Percentiles rank a stretch among this genome's conserved stretches.
Evolutionary conservation across 2,329 filamentous ascomycete genomes (phyloP).

Genomic region (Zarea fungicola): DNA sequence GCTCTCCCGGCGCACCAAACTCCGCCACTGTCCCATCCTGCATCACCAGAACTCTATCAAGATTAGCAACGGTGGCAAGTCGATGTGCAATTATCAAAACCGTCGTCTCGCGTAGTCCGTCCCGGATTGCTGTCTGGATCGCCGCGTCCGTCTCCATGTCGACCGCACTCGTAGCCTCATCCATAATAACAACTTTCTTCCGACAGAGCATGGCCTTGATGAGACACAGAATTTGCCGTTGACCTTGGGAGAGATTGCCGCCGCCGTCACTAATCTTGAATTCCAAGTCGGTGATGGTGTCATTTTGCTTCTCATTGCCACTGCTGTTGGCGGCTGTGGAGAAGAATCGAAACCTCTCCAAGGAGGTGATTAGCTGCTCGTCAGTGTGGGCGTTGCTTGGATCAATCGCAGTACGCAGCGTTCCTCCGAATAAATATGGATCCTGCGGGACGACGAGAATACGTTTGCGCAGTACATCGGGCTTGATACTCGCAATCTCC

Average conservation of each 20-base stretch:
- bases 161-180: constrained; percentile 66
- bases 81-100: constrained; percentile 64
- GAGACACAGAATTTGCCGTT: constrained; percentile 63
- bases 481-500: constrained; percentile 54
- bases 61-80: constrained; percentile 63
- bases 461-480: constrained; percentile 60
- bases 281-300: not conserved
- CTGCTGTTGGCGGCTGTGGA: not conserved
- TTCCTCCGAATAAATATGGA: constrained; percentile 68
- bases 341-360: constrained; percentile 59
- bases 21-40: constrained; percentile 57
- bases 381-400: constrained; percentile 62
- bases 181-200: constrained; percentile 65
- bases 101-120: constrained; percentile 57
- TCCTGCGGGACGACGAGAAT: constrained; percentile 69
- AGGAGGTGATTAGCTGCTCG: constrained; percentile 55
- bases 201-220: constrained; percentile 52
- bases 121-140: constrained; percentile 48
- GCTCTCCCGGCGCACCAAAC: constrained; percentile 51
- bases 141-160: constrained; percentile 64
- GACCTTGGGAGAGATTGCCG: constrained; percentile 53
- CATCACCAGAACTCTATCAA: constrained; percentile 61
- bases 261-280: not conserved
- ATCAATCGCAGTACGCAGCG: constrained; percentile 63
- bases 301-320: too few species aligned